A percentile compares a stretch with the other conserved stretches of the same genome.
phyloP scores from a whole-genome alignment of 129 eudicot genomes.

The Flaveria sonorensis region DNA sequence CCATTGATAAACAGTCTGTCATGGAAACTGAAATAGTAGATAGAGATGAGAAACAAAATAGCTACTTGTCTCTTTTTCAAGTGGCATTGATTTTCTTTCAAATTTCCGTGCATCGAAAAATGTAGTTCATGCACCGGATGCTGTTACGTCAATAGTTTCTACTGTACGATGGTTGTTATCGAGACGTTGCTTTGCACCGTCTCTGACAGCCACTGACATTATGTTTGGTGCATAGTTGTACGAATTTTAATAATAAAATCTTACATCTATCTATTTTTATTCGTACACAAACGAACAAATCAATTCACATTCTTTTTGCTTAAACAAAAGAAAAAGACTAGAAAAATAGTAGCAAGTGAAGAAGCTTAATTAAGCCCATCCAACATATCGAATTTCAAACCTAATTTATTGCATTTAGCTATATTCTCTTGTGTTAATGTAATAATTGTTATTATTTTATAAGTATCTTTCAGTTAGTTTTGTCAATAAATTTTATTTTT shows the following conservation, averaged over 20 bases:
- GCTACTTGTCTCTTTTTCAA: constrained; percentile 48
- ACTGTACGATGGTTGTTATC: constrained; percentile 10
- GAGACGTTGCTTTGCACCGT: constrained; percentile 7
- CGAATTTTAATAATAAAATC: constrained; percentile 5
- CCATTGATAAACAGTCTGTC: constrained; percentile 38
- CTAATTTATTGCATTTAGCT: constrained; percentile 30
- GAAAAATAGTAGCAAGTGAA: constrained; percentile 27
- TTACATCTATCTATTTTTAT: neutral
- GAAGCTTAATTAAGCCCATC: constrained; percentile 26
- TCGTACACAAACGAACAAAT: constrained; percentile 12
- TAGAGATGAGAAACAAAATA: constrained; percentile 42
- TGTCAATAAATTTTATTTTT: neutral
- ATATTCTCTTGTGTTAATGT: constrained; percentile 8
- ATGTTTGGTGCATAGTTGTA: constrained; percentile 4
- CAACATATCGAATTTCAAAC: constrained; percentile 24
- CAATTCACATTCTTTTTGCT: constrained; percentile 18
- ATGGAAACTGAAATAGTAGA: constrained; percentile 18
- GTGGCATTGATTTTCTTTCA: constrained; percentile 33
- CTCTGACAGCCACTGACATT: constrained; percentile 19
- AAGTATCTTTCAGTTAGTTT: neutral
- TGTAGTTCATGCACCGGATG: constrained; percentile 6
- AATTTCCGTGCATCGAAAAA: neutral
- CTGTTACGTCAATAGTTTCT: constrained; percentile 11
- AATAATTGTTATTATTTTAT: neutral
- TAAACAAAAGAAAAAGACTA: constrained; percentile 21